phyloP scores from a whole-genome alignment of 805 yeast species.

The Yarrowia hollandica region DNA sequence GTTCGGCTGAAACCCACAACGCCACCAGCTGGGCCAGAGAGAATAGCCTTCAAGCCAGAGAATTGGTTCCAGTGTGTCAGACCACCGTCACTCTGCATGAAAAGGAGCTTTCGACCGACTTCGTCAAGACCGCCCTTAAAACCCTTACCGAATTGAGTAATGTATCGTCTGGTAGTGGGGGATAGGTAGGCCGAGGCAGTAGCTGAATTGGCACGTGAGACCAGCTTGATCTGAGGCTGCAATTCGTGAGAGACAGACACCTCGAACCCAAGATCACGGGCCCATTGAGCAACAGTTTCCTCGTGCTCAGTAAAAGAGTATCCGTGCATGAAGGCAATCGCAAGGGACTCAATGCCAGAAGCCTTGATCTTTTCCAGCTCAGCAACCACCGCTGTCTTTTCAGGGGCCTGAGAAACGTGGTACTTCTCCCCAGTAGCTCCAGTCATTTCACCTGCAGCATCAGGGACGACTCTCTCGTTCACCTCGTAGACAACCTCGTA shows the following conservation, averaged over 20 bases:
- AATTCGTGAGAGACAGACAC: constrained; percentile 67
- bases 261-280: constrained; percentile 68
- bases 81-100: constrained; percentile 98
- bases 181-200: constrained; percentile 82
- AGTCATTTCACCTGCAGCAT: constrained; percentile 38
- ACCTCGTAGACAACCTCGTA: constrained; percentile 78
- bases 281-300: constrained; percentile 55
- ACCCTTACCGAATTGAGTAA: constrained; percentile 62
- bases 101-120: constrained; percentile 44
- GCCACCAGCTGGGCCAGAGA: constrained; percentile 98
- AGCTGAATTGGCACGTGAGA: constrained; percentile 74
- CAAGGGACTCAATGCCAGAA: constrained; percentile 66
- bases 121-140: constrained; percentile 53
- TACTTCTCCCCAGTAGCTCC: constrained; percentile 73
- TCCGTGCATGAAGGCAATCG: constrained; percentile 70
- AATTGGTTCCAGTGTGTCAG: constrained; percentile 79
- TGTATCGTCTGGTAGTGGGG: constrained; percentile 70
- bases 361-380: constrained; percentile 50
- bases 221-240: constrained; percentile 76
- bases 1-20: constrained; percentile 91
- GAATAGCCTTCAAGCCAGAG: constrained; percentile 82
- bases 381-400: constrained; percentile 46
- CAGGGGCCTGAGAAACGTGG: constrained; percentile 55
- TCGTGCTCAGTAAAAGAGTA: constrained; percentile 76
- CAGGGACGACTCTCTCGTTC: constrained; percentile 78